phyloP scores from a whole-genome alignment of 148 eudicot genomes.

The Polygonum aviculare region DNA sequence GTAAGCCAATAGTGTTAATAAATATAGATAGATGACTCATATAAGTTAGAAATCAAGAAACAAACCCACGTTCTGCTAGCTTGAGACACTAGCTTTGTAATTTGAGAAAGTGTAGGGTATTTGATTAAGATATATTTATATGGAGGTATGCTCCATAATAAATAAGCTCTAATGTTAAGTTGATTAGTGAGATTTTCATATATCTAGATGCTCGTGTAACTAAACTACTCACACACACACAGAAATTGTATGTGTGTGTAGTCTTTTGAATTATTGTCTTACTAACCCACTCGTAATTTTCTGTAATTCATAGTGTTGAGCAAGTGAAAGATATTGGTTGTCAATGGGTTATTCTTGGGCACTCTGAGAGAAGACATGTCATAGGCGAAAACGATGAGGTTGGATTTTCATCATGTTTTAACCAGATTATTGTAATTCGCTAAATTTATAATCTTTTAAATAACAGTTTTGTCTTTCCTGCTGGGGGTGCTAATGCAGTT shows the following conservation, averaged over 20 bases:
- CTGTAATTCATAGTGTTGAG: slow-evolving; percentile 49
- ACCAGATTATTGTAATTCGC: background rate
- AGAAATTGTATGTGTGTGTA: background rate
- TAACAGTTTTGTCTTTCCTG: background rate
- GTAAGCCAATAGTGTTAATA: background rate
- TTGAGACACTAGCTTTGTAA: background rate
- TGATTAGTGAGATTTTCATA: background rate
- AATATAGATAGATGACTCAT: background rate
- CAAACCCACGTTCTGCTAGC: background rate
- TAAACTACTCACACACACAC: background rate
- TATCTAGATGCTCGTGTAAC: background rate
- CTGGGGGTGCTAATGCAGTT: slow-evolving; percentile 40
- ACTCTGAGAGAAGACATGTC: slow-evolving; percentile 85
- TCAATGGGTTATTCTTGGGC: slow-evolving; percentile 97
- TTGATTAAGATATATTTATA: background rate
- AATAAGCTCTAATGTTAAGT: background rate
- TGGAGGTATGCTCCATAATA: background rate
- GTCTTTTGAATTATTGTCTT: background rate
- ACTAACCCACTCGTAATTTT: background rate
- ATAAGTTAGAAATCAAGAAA: background rate
- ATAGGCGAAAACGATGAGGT: slow-evolving; percentile 84
- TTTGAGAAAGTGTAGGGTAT: background rate
- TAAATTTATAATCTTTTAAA: background rate
- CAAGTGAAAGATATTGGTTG: slow-evolving; percentile 84
- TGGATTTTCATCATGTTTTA: slow-evolving; percentile 2